phyloP scores from a whole-genome alignment of 495 filamentous ascomycete genomes.

The Neurospora sp. region DNA sequence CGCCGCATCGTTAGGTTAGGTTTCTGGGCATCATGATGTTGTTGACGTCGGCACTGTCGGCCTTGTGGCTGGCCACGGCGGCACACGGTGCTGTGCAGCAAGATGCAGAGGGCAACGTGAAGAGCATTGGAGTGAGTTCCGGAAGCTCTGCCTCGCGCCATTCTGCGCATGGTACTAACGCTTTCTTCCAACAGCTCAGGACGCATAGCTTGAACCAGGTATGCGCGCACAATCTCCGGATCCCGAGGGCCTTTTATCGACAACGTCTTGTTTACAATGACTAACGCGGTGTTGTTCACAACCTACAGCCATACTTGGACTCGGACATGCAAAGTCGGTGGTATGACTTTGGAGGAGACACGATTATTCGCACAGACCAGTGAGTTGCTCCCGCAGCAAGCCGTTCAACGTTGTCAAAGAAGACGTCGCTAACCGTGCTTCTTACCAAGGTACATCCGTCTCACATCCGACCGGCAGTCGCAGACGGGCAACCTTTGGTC shows the following conservation, averaged over 20 bases:
- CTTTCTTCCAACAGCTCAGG: constrained; percentile 46
- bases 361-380: constrained; percentile 86
- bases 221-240: constrained; percentile 13
- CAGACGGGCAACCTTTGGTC: constrained; percentile 91
- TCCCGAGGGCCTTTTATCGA: constrained; percentile 2
- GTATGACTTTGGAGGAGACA: constrained; percentile 98
- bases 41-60: constrained; percentile 37
- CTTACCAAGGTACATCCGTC: constrained; percentile 67
- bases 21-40: constrained; percentile 28
- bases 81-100: constrained; percentile 32
- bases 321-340: constrained; percentile 98
- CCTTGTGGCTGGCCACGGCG: constrained; percentile 45
- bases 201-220: constrained; percentile 62
- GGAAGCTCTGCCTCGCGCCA: background rate
- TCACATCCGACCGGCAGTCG: constrained; percentile 82
- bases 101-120: constrained; percentile 39
- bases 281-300: background rate
- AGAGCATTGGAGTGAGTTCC: constrained; percentile 45
- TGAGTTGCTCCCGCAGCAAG: constrained; percentile 30
- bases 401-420: background rate
- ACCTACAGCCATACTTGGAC: constrained; percentile 78
- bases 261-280: background rate
- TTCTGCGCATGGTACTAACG: constrained; percentile 1
- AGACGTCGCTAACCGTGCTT: background rate
- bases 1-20: background rate